phyloP scores from a whole-genome alignment of 2,329 filamentous ascomycete species.

The Fusarium dlaminii region DNA sequence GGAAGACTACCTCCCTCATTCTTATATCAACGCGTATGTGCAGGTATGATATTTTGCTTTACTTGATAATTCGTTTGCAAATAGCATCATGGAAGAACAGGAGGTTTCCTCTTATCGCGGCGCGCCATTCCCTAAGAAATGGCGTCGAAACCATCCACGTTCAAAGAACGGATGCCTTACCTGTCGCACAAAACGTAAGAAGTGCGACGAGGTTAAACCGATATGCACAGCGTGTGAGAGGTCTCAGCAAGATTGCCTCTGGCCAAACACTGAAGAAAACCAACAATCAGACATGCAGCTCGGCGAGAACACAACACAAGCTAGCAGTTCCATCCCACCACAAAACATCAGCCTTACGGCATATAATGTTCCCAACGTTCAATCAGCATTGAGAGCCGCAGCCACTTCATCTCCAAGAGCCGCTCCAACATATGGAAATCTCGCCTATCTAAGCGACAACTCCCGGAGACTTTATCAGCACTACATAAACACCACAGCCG shows the following conservation, averaged over 20 bases:
- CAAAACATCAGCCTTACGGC: not conserved
- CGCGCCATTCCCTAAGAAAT: slow-evolving; percentile 7
- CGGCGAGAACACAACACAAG: not conserved
- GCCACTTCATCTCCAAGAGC: not conserved
- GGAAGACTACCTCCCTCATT: not conserved
- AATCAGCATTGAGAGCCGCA: not conserved
- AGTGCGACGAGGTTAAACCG: slow-evolving; percentile 1
- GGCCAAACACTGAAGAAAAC: not conserved
- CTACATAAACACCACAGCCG: slow-evolving; percentile 1
- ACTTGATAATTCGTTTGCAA: not conserved
- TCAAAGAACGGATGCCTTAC: slow-evolving; percentile 8
- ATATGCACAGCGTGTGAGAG: not conserved
- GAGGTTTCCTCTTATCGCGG: not conserved
- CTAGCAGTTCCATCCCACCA: not conserved
- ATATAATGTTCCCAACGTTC: too few species aligned
- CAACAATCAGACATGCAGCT: not conserved
- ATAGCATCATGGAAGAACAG: not conserved
- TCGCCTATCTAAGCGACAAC: slow-evolving; percentile 8
- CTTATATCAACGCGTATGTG: not conserved
- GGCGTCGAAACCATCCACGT: slow-evolving; percentile 9
- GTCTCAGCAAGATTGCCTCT: not conserved
- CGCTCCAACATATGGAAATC: not conserved
- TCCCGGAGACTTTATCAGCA: slow-evolving; percentile 11
- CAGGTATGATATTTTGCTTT: not conserved
- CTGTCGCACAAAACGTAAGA: slow-evolving; percentile 12